These are phyloP conservation scores for Nicotiana sylvestris DNA, from an alignment of 257 asterid genomes.

Conservation along the genomic window DNA sequence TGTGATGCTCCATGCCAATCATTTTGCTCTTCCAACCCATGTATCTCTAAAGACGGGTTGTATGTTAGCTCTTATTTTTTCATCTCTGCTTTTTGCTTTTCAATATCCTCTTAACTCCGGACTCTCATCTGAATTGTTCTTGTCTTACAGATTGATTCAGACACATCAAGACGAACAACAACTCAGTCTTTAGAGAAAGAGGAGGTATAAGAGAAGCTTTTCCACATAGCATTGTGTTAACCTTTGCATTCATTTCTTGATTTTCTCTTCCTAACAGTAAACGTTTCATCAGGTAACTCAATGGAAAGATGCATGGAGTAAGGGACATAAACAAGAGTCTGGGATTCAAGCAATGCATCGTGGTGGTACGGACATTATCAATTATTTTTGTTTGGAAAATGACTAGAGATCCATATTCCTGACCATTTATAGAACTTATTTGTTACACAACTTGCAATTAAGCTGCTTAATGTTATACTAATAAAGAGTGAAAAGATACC, in stretches of 20 bases:
- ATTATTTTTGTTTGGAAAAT: neutral
- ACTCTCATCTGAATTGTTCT: neutral
- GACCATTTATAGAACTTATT: neutral
- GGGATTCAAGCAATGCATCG: conserved; percentile 1
- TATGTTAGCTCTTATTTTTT: neutral
- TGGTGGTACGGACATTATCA: neutral
- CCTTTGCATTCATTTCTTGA: neutral
- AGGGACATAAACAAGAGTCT: conserved; percentile 6
- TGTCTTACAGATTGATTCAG: conserved; percentile 2
- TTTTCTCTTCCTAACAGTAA: neutral
- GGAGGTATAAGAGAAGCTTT: neutral
- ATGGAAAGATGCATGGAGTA: conserved; percentile 11
- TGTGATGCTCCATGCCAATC: neutral
- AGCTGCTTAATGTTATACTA: neutral
- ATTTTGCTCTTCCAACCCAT: neutral
- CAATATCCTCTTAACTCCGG: neutral
- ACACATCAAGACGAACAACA: neutral
- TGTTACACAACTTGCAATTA: neutral
- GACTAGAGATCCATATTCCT: neutral
- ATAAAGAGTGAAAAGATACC: neutral
- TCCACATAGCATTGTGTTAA: neutral
- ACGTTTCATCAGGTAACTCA: conserved; percentile 2
- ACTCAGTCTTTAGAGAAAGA: neutral
- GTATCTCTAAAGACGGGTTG: neutral
- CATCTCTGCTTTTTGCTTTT: neutral